Evolutionary conservation across 441 rosid species (phyloP).

Genomic region (Bruguiera hainesii): DNA sequence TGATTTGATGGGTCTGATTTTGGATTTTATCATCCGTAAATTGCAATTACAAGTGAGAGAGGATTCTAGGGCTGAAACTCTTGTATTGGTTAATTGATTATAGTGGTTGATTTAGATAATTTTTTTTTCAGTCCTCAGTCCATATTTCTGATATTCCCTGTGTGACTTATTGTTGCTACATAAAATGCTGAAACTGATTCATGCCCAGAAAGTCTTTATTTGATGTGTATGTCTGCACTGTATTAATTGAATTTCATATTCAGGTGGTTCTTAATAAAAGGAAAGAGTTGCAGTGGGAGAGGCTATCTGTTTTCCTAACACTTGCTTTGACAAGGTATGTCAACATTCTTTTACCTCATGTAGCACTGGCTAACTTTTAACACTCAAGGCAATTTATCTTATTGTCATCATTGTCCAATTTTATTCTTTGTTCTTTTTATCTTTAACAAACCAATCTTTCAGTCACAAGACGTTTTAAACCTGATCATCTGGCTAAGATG

Average conservation of each 20-base stretch:
- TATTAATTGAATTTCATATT: conserved; percentile 14
- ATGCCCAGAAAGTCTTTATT: not conserved
- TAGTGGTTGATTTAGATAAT: no score
- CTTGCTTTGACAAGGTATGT: conserved; percentile 64
- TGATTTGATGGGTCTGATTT: not conserved
- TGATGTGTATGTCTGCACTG: not conserved
- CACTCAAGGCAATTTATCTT: not conserved
- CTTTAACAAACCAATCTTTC: no score
- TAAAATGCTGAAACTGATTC: not conserved
- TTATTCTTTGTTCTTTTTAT: not conserved
- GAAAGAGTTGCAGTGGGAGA: conserved; percentile 89
- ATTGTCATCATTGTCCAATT: conserved; percentile 5
- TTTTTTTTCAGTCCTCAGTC: no score
- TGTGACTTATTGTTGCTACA: conserved; percentile 5
- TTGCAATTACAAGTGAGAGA: not conserved
- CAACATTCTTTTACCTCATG: not conserved
- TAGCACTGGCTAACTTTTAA: conserved; percentile 1
- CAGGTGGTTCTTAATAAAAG: conserved; percentile 76
- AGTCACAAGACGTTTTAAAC: no score
- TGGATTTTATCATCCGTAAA: not conserved
- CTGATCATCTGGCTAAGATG: no score
- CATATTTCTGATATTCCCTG: no score
- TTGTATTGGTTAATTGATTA: no score
- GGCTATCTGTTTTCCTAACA: conserved; percentile 68
- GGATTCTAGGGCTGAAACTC: no score